Conservation (phyloP, 2,329 filamentous ascomycete genomes). For the Coniochaeta sp. region DNA sequence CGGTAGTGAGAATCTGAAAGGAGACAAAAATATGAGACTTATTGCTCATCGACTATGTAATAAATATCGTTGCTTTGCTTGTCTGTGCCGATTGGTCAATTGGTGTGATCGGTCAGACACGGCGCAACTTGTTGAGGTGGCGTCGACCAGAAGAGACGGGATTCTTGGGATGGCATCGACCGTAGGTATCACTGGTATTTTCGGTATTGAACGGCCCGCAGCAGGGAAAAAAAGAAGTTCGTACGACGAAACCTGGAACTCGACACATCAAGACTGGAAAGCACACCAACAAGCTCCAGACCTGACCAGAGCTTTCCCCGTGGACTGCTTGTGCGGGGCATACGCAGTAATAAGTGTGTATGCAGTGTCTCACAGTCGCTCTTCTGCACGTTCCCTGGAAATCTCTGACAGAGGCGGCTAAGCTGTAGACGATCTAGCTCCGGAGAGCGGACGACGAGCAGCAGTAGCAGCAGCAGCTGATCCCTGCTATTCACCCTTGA, state of each 20-base stretch:
- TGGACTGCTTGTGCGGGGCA: not conserved
- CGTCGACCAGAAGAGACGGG: not conserved
- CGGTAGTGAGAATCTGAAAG: not conserved
- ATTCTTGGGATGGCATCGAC: no score
- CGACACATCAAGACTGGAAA: no score
- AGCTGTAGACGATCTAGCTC: not conserved
- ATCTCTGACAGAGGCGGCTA: not conserved
- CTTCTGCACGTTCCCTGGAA: constrained; percentile 1
- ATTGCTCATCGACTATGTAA: not conserved
- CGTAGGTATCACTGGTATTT: no score
- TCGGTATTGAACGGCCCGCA: not conserved
- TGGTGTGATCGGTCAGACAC: not conserved
- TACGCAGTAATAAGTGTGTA: no score
- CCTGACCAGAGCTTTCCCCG: not conserved
- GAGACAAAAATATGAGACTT: not conserved
- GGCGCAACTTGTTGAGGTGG: not conserved
- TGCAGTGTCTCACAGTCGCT: no score
- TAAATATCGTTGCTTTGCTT: not conserved
- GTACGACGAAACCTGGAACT: no score
- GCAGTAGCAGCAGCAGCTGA: not conserved
- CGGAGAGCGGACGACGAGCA: not conserved
- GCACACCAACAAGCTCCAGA: no score
- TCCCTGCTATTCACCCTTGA: not conserved
- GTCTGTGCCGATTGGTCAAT: not conserved
- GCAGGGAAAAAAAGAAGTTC: not conserved